phyloP scores from a whole-genome alignment of 2,329 filamentous ascomycete species.

The Claviceps sp. region DNA sequence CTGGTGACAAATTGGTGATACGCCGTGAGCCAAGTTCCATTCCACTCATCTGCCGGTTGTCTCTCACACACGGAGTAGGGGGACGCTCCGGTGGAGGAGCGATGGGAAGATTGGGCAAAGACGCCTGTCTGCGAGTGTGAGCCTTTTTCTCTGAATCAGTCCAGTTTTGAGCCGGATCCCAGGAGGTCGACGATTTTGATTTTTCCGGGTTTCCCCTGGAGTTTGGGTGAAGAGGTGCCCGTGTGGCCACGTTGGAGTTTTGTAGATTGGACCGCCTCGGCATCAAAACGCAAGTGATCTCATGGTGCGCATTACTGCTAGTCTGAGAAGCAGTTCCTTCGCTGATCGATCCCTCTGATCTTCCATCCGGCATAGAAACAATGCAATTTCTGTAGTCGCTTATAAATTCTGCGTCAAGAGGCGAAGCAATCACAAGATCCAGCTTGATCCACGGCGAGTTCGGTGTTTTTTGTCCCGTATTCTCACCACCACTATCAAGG shows the following conservation, averaged over 20 bases:
- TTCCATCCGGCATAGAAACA: neutral
- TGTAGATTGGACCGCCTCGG: constrained; percentile 34
- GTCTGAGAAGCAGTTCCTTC: neutral
- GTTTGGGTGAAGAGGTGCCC: constrained; percentile 4
- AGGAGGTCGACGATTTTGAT: neutral
- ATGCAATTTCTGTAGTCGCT: constrained; percentile 8
- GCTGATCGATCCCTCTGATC: neutral
- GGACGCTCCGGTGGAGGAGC: too few relatives aligned
- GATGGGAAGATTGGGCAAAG: too few relatives aligned
- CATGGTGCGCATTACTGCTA: neutral
- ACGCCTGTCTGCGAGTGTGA: neutral
- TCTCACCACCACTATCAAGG: neutral
- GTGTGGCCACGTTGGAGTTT: constrained; percentile 36
- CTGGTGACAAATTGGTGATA: too few relatives aligned
- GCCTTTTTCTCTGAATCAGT: constrained; percentile 26
- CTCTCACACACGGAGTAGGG: too few relatives aligned
- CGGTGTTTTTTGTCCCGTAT: neutral
- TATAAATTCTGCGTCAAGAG: neutral
- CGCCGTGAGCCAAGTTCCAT: too few relatives aligned
- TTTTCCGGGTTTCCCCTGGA: neutral
- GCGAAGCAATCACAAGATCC: neutral
- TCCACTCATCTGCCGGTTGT: too few relatives aligned
- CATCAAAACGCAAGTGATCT: constrained; percentile 29
- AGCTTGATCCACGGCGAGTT: neutral
- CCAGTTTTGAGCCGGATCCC: neutral